A percentile compares a stretch with the other conserved stretches of the same genome.
Evolutionary conservation across 23 red algal genomes (phyloP).

Genomic region (Porphyridium purpureum): DNA sequence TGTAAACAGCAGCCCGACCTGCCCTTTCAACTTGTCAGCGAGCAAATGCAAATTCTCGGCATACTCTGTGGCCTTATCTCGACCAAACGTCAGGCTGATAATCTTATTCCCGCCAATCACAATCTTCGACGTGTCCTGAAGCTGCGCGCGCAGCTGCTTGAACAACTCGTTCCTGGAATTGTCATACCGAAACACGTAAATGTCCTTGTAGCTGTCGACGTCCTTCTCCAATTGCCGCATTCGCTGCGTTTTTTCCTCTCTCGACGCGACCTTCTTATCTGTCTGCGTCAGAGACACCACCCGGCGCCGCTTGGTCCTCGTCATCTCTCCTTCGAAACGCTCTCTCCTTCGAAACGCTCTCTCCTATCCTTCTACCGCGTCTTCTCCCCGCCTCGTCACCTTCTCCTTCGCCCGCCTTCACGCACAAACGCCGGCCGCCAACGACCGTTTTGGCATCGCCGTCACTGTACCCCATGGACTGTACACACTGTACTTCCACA

Average conservation of each 20-base stretch:
- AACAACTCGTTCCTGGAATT: slow-evolving; percentile 48
- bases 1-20: slow-evolving; percentile 75
- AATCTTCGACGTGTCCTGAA: slow-evolving; percentile 35
- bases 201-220: slow-evolving; percentile 36
- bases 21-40: slow-evolving; percentile 20
- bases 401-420: too few relatives aligned
- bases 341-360: too few relatives aligned
- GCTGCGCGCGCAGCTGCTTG: slow-evolving; percentile 34
- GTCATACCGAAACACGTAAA: slow-evolving; percentile 51
- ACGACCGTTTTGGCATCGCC: too few relatives aligned
- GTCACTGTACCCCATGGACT: too few relatives aligned
- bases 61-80: slow-evolving; percentile 29
- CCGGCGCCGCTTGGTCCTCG: slow-evolving; percentile 26
- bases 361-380: too few relatives aligned
- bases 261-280: slow-evolving; percentile 12
- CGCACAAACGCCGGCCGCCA: too few relatives aligned
- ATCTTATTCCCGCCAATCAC: slow-evolving; percentile 66
- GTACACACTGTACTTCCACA: too few relatives aligned
- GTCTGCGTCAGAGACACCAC: slow-evolving; percentile 39
- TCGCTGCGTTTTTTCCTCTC: slow-evolving; percentile 14
- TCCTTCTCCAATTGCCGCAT: slow-evolving; percentile 14
- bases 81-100: slow-evolving; percentile 31
- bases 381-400: too few relatives aligned
- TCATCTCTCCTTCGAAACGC: too few relatives aligned
- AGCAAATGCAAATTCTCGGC: slow-evolving; percentile 31